Evolutionary conservation across 192 early-diverging fungal genomes (phyloP), one percentile per base, ranked within the genome.

Genomic region (Backusella parvicylindrica): DNA sequence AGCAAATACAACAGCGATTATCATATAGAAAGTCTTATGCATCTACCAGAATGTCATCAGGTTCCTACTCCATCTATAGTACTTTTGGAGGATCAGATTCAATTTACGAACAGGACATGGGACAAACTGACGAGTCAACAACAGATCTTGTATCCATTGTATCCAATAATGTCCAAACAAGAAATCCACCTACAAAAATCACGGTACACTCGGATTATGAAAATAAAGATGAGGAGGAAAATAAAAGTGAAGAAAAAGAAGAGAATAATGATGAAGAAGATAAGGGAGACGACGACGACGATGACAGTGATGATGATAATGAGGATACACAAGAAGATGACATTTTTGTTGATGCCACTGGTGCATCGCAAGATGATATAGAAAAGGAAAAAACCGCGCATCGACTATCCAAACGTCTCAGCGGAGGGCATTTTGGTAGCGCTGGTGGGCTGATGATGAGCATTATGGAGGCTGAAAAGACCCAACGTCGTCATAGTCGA

Each of bases 381-480:
- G 77, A 82, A 40, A 37, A 71, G 12, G 77, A 82, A 43, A 49
- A 50, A 28, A 70, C 49, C n/a, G 76, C 74, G 16, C 38, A 53
- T 15, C 33, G 64, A 12, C 60, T 83, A 18, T 73, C 81, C 6
- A 83, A 83, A 68, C 64, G 81, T 53, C 75, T 83, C 8, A 73
- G 70, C n/a, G 81, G 81, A 6, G 81, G 81, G 0, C 81, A 83
- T 38, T 83, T 43, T 43, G 81, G 81, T 7, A 79, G 77, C 64
- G 81, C 81, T 1, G 81, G 81, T 18, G 81, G 81, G 43, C 67
- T 83, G 7, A 65, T 83, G 32, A 50, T 79, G 35, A 83, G 81
- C 43, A 77, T 76, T 6, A 69, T 70, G 40, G 53, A 60, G 26
- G 21, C 53, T 4, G 37, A 60, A 21, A 41, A 49, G 2, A 53